These are phyloP conservation scores for Schwanniomyces pseudopolymorphus DNA, from an alignment of 805 yeast species.

Conservation along the genomic window DNA sequence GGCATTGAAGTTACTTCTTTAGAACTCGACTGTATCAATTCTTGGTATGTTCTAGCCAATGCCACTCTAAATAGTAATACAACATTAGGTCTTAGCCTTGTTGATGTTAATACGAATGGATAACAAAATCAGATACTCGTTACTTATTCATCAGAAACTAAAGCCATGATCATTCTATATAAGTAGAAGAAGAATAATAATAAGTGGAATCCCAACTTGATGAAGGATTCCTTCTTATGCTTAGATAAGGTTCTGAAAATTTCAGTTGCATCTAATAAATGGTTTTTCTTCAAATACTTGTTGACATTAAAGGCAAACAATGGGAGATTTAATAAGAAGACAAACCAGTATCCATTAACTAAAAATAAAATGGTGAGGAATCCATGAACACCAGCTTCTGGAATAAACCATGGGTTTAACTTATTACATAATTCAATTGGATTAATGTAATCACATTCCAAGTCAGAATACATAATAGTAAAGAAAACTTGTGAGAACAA, in stretches of 20 bases:
- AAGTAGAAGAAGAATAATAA: slow-evolving; percentile 92
- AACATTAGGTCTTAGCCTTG: background rate
- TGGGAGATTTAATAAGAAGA: slow-evolving; percentile 80
- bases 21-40: background rate
- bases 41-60: background rate
- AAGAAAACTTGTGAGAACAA: slow-evolving; percentile 91
- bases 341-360: slow-evolving; percentile 89
- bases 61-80: background rate
- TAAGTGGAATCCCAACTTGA: slow-evolving; percentile 88
- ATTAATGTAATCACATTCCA: slow-evolving; percentile 94
- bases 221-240: slow-evolving; percentile 88
- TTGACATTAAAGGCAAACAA: slow-evolving; percentile 79
- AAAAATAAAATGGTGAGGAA: slow-evolving; percentile 68
- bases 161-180: slow-evolving; percentile 93
- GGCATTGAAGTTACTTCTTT: background rate
- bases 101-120: background rate
- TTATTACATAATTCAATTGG: slow-evolving; percentile 95
- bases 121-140: background rate
- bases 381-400: slow-evolving; percentile 86
- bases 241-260: slow-evolving; percentile 91
- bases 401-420: slow-evolving; percentile 82
- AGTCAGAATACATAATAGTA: slow-evolving; percentile 92
- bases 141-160: slow-evolving; percentile 61
- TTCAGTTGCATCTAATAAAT: slow-evolving; percentile 93
- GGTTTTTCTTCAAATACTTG: slow-evolving; percentile 76